Percentiles rank a stretch among this genome's conserved stretches.
Conservation (phyloP, 2,329 filamentous ascomycete genomes). For the Trichoderma atroviride region DNA sequence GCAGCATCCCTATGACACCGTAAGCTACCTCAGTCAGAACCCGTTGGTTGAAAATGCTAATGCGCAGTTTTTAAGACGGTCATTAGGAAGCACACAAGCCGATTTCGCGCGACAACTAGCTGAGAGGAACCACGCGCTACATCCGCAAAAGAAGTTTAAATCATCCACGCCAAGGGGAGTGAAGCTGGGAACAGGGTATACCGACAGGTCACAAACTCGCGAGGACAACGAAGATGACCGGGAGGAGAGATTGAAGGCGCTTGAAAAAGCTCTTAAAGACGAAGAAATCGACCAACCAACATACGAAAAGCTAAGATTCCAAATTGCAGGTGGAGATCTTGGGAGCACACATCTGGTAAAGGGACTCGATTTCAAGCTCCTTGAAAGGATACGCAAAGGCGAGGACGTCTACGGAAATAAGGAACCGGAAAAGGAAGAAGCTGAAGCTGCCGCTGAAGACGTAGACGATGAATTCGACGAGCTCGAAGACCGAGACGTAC, state of each 20-base stretch:
- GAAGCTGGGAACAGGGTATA: constrained; percentile 78
- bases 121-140: constrained; percentile 62
- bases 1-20: constrained; percentile 94
- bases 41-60: constrained; percentile 31
- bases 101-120: constrained; percentile 86
- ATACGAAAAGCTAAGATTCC: constrained; percentile 72
- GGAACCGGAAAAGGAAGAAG: constrained; percentile 35
- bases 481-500: constrained; percentile 58
- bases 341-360: constrained; percentile 86
- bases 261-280: constrained; percentile 81
- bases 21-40: constrained; percentile 47
- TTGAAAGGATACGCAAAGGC: constrained; percentile 68
- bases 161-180: constrained; percentile 81
- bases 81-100: constrained; percentile 56
- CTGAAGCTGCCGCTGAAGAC: constrained; percentile 36
- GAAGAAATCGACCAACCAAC: constrained; percentile 80
- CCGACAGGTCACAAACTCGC: constrained; percentile 74
- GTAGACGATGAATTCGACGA: constrained; percentile 69
- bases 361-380: constrained; percentile 82
- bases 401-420: constrained; percentile 63
- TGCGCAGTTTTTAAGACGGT: constrained; percentile 54
- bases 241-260: constrained; percentile 69
- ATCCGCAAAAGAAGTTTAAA: constrained; percentile 72
- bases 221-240: constrained; percentile 57
- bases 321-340: constrained; percentile 82